A percentile compares a stretch with the other conserved stretches of the same genome.
Conservation (phyloP, 2,329 filamentous ascomycete genomes). For the Microsporum ferrugineum region DNA sequence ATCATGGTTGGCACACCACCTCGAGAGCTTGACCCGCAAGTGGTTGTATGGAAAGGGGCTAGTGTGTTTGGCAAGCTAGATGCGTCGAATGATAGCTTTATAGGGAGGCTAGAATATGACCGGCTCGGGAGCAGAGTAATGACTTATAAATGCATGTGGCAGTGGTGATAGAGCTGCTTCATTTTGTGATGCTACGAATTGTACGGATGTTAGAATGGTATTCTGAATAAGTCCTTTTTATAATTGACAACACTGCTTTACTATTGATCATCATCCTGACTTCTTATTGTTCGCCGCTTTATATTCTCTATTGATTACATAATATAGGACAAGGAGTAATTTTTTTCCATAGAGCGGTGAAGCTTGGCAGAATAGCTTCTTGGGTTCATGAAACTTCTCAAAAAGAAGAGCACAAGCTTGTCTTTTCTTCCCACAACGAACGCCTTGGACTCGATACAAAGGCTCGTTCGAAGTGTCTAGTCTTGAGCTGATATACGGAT, state of each 20-base stretch:
- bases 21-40: conserved; percentile 88
- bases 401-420: neutral
- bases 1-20: conserved; percentile 60
- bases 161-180: conserved; percentile 32
- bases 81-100: conserved; percentile 87
- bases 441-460: neutral
- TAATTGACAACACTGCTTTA: no score
- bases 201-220: neutral
- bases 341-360: neutral
- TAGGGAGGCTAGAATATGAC: conserved; percentile 78
- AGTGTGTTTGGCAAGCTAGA: conserved; percentile 88
- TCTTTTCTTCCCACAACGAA: neutral
- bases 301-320: neutral
- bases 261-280: neutral
- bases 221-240: neutral
- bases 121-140: conserved; percentile 68
- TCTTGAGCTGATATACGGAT: neutral
- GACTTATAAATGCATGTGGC: conserved; percentile 66
- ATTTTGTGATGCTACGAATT: neutral
- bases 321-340: neutral
- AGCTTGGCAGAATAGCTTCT: neutral
- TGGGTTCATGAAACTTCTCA: neutral
- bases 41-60: conserved; percentile 96
- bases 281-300: neutral
- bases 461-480: neutral